Evolutionary conservation across 108 stramenopile species (phyloP).

Genomic region (Parietichytrium sp.): DNA sequence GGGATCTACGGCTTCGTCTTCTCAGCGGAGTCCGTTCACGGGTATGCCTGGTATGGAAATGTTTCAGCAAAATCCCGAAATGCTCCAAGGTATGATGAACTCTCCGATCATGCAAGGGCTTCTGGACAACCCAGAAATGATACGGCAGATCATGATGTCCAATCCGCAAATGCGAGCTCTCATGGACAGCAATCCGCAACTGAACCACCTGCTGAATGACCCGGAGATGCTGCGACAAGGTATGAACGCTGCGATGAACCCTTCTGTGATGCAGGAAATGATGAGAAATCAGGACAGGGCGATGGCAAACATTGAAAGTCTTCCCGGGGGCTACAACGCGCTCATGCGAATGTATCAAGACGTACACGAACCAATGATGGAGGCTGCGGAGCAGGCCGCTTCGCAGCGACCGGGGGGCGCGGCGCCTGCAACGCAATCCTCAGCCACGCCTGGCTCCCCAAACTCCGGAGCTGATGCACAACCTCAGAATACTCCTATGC

Average conservation of each 20-base stretch:
- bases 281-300: constrained; percentile 91
- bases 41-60: constrained; percentile 61
- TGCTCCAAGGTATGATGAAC: constrained; percentile 66
- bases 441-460: too few species aligned
- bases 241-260: constrained; percentile 91
- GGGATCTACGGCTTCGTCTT: neutral
- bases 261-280: constrained; percentile 72
- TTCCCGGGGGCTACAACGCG: constrained; percentile 89
- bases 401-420: too few species aligned
- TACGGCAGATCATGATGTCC: constrained; percentile 77
- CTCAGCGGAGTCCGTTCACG: constrained; percentile 56
- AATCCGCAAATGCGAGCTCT: constrained; percentile 86
- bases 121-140: constrained; percentile 81
- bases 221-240: constrained; percentile 80
- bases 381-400: too few species aligned
- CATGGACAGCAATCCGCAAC: constrained; percentile 81
- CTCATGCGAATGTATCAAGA: constrained; percentile 87
- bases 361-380: constrained; percentile 91
- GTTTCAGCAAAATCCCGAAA: neutral
- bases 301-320: constrained; percentile 86
- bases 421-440: too few species aligned
- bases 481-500: too few species aligned
- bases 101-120: constrained; percentile 77
- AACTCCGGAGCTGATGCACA: too few species aligned
- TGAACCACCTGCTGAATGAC: constrained; percentile 78